Evolutionary conservation across 2,329 filamentous ascomycete genomes (phyloP), one percentile per base, ranked within the genome.

Genomic region (Beauveria sp.): DNA sequence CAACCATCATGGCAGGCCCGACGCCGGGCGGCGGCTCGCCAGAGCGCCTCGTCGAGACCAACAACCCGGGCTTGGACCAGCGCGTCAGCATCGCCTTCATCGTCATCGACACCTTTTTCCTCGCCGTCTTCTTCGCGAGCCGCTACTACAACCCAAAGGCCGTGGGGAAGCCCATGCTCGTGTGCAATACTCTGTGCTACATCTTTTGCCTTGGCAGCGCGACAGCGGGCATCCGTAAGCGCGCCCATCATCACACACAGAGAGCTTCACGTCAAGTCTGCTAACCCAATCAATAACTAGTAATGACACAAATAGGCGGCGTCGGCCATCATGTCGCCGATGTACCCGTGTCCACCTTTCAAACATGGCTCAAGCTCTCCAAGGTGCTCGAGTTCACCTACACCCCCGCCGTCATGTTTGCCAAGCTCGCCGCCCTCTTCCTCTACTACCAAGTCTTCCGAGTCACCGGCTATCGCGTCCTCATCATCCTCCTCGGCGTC

Each of bases 301-400:
- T 63, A 14, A 63, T 63, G 62, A 43, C 41, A 2, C 48, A 58
- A 55, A 63, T 63, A 18, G 62, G 62, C 26, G 62, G 62, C 41
- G 62, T 59, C 2, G 62, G 62, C 14, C 22, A 63, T 24, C 62
- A 63, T 16, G 28, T 48, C 37, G 8, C 24, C 18, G 57, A 54
- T 6, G 62, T 63, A 16, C 40, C 62, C 16, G 24, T 53, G 14
- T 10, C 47, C 14, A 63, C 62, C 22, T 47, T 63, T 12, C 62
- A 63, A 24, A 63, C 57, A 8, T 63, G 62, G 62, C 57, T 63
- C n/a, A 37, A 63, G 48, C 53, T 63, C 41, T 61, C 53, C 46
- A 63, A 63, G 51, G 62, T 63, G 28, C 58, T 63, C 46, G 62
- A 63, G 37, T 63, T 63, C 62, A 63, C 62, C 20, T 63, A 63